Percentiles rank a stretch among this genome's conserved stretches.
phyloP scores from a whole-genome alignment of 2,329 filamentous ascomycete genomes.

The Dendrostoma leiphaemia region DNA sequence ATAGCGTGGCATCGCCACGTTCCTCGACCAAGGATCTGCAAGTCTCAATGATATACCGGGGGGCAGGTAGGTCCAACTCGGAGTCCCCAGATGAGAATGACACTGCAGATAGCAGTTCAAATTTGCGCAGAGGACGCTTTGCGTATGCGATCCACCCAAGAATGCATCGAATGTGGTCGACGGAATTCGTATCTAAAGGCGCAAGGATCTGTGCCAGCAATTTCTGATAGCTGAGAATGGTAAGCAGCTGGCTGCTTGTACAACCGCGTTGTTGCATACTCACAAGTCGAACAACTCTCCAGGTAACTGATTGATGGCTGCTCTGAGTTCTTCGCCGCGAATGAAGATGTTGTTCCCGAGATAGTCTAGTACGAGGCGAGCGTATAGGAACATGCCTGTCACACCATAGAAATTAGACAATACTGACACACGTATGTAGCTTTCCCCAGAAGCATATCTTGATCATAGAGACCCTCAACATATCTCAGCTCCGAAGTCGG shows the following conservation, averaged over 20 bases:
- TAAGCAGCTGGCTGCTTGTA: neutral
- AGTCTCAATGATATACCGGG: slow-evolving; percentile 24
- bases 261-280: slow-evolving; percentile 6
- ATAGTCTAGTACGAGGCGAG: slow-evolving; percentile 33
- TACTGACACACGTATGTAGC: too few relatives aligned
- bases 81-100: slow-evolving; percentile 23
- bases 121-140: slow-evolving; percentile 30
- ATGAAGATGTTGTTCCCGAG: slow-evolving; percentile 30
- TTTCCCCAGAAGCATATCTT: too few relatives aligned
- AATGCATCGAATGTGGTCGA: slow-evolving; percentile 26
- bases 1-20: slow-evolving; percentile 22
- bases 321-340: slow-evolving; percentile 23
- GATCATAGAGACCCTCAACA: too few relatives aligned
- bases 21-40: slow-evolving; percentile 26
- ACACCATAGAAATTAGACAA: neutral
- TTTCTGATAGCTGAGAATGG: slow-evolving; percentile 27
- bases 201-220: slow-evolving; percentile 27
- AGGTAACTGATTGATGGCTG: slow-evolving; percentile 24
- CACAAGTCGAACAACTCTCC: slow-evolving; percentile 26
- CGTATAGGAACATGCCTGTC: slow-evolving; percentile 37
- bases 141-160: slow-evolving; percentile 37
- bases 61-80: slow-evolving; percentile 16
- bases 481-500: too few relatives aligned
- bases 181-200: slow-evolving; percentile 26
- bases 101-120: slow-evolving; percentile 34